phyloP scores from a whole-genome alignment of 1,284 basidiomycete species.

The Thecaphora thlaspeos region DNA sequence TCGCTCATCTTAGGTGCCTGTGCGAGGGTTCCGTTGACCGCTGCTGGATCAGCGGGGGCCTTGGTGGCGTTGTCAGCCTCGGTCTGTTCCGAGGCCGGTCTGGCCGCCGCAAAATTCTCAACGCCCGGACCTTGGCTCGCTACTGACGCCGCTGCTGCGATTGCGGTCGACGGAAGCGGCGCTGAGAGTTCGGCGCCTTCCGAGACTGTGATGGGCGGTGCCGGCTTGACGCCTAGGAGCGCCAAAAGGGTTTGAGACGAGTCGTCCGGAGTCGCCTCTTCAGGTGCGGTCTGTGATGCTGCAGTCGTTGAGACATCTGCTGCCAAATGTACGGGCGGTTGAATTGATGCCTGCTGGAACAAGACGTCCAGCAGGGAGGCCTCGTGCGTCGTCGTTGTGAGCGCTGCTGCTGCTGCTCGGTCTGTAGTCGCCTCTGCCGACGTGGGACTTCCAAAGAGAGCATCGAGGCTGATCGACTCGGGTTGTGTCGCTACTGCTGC shows the following conservation, averaged over 20 bases:
- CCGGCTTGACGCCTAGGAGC: slow-evolving; percentile 3
- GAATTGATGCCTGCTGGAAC: slow-evolving; percentile 12
- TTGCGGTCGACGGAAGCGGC: not conserved
- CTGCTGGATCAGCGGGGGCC: slow-evolving; percentile 14
- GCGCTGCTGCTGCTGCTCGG: not conserved
- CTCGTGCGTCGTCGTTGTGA: slow-evolving; percentile 1
- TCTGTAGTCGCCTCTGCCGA: not conserved
- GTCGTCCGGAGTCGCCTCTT: slow-evolving; percentile 1
- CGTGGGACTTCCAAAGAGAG: slow-evolving; percentile 12
- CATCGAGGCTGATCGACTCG: slow-evolving; percentile 26
- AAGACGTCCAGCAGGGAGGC: slow-evolving; percentile 19
- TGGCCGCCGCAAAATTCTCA: too few species aligned
- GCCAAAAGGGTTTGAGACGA: slow-evolving; percentile 12
- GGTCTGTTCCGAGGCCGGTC: too few species aligned
- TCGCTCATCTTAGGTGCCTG: slow-evolving; percentile 59
- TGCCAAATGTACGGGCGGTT: too few species aligned
- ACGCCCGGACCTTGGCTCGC: too few species aligned
- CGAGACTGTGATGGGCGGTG: slow-evolving; percentile 1
- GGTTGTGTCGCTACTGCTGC: not conserved
- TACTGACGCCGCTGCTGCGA: not conserved
- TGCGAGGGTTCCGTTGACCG: slow-evolving; percentile 6
- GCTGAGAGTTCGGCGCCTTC: not conserved
- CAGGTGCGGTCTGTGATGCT: too few species aligned
- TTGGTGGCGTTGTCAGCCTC: too few species aligned
- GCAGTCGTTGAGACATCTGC: too few species aligned